Percentiles rank a stretch among this genome's conserved stretches.
These are phyloP conservation scores for Pleurotus eryngii DNA, from an alignment of 768 basidiomycete species.

Conservation along the genomic window DNA sequence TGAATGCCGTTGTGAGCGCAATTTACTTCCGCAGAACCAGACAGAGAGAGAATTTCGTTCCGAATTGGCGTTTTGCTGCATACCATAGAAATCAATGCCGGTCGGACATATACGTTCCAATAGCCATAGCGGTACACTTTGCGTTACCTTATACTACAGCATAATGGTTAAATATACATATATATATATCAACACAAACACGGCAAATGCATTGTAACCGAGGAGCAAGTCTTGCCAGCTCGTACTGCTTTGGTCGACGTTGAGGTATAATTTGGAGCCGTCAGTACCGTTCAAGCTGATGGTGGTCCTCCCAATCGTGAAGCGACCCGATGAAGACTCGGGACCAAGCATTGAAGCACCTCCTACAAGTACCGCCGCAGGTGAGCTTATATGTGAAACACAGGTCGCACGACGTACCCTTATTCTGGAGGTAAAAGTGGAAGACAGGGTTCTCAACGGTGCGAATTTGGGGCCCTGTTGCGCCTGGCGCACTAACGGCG, in stretches of 20 bases:
- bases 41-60: too few relatives aligned
- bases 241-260: slow-evolving; percentile 38
- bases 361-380: slow-evolving; percentile 23
- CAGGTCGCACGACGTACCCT: slow-evolving; percentile 26
- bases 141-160: too few relatives aligned
- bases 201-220: slow-evolving; percentile 40
- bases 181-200: slow-evolving; percentile 33
- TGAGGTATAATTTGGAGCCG: slow-evolving; percentile 45
- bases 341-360: slow-evolving; percentile 50
- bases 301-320: slow-evolving; percentile 43
- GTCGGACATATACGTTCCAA: too few relatives aligned
- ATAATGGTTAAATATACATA: not conserved
- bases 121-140: too few relatives aligned
- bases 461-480: slow-evolving; percentile 49
- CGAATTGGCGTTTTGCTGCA: too few relatives aligned
- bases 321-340: slow-evolving; percentile 46
- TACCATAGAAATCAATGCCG: too few relatives aligned
- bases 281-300: slow-evolving; percentile 41
- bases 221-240: slow-evolving; percentile 31
- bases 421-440: slow-evolving; percentile 54
- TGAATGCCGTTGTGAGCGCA: too few relatives aligned
- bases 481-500: slow-evolving; percentile 29
- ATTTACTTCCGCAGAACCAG: too few relatives aligned
- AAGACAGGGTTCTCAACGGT: slow-evolving; percentile 49
- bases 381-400: not conserved